Evolutionary conservation across 31 red algal species (phyloP).

Genomic region (Asparagopsis taxiformis): DNA sequence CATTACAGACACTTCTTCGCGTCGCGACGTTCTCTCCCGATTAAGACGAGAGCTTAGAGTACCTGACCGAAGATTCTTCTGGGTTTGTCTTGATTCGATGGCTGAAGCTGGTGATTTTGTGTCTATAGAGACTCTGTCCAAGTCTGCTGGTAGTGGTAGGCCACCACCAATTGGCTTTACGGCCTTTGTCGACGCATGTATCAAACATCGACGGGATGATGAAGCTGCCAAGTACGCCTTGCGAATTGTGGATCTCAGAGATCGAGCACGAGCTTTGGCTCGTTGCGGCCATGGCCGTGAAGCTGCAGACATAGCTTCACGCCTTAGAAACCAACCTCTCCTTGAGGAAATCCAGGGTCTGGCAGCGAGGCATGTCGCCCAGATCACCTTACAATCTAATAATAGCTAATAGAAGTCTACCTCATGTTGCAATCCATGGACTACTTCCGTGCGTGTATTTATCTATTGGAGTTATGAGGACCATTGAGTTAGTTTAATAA

Average conservation of each 20-base stretch:
- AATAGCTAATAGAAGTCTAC: neutral
- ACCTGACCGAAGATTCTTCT: slow-evolving; percentile 65
- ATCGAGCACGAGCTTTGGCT: slow-evolving; percentile 68
- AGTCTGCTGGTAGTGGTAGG: slow-evolving; percentile 22
- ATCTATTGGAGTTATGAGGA: no score
- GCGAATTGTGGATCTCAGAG: slow-evolving; percentile 60
- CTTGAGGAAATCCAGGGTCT: slow-evolving; percentile 67
- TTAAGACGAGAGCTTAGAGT: slow-evolving; percentile 56
- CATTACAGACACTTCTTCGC: slow-evolving; percentile 17
- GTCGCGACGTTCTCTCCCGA: slow-evolving; percentile 29
- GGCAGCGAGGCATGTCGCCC: slow-evolving; percentile 49
- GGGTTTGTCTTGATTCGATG: slow-evolving; percentile 62
- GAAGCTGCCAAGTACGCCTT: slow-evolving; percentile 67
- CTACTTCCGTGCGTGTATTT: no score
- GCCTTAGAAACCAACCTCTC: slow-evolving; percentile 56
- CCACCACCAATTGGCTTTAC: slow-evolving; percentile 75
- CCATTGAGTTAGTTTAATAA: no score
- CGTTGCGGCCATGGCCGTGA: slow-evolving; percentile 60
- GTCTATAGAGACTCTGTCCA: slow-evolving; percentile 53
- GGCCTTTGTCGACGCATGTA: slow-evolving; percentile 72
- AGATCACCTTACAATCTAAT: no score
- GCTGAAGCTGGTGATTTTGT: slow-evolving; percentile 61
- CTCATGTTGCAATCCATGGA: no score
- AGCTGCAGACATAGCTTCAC: slow-evolving; percentile 76
- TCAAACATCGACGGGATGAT: slow-evolving; percentile 59